phyloP scores from a whole-genome alignment of 192 early-diverging fungal genomes.

The Lunasporangiospora selenospora region DNA sequence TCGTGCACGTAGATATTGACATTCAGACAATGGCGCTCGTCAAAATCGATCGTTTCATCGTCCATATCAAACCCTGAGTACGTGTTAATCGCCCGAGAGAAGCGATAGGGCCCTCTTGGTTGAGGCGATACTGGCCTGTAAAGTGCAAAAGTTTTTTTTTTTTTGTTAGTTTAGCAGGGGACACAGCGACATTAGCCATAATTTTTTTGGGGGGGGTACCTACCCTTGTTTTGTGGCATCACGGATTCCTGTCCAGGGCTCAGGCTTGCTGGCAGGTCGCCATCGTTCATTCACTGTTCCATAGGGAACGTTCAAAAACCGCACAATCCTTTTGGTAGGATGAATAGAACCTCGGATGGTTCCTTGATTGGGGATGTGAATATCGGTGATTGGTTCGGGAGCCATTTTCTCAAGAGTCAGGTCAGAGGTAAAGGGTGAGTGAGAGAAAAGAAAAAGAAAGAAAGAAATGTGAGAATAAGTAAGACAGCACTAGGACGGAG shows the following conservation, averaged over 20 bases:
- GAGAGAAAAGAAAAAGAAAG: not conserved
- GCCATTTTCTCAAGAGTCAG: slow-evolving; percentile 62
- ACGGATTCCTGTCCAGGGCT: slow-evolving; percentile 17
- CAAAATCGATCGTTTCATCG: not conserved
- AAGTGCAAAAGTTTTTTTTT: too few species aligned
- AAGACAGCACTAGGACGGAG: not conserved
- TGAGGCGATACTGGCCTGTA: slow-evolving; percentile 16
- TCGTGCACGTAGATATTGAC: slow-evolving; percentile 30
- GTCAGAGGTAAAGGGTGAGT: slow-evolving; percentile 54
- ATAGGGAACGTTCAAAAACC: slow-evolving; percentile 26
- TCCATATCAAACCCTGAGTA: slow-evolving; percentile 4
- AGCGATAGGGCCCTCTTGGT: not conserved
- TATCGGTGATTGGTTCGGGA: not conserved
- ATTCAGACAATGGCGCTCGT: slow-evolving; percentile 28
- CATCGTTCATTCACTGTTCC: slow-evolving; percentile 16
- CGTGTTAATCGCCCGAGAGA: not conserved
- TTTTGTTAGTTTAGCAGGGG: too few species aligned
- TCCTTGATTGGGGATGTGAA: not conserved
- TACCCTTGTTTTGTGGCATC: slow-evolving; percentile 34
- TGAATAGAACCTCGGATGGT: not conserved
- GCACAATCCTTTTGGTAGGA: not conserved
- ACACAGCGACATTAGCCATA: too few species aligned
- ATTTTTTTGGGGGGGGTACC: too few species aligned
- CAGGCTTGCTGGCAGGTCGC: slow-evolving; percentile 20
- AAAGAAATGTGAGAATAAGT: not conserved